Base-by-base conservation (phyloP, 2,329 filamentous ascomycete species). In the Fusarium sp. region DNA sequence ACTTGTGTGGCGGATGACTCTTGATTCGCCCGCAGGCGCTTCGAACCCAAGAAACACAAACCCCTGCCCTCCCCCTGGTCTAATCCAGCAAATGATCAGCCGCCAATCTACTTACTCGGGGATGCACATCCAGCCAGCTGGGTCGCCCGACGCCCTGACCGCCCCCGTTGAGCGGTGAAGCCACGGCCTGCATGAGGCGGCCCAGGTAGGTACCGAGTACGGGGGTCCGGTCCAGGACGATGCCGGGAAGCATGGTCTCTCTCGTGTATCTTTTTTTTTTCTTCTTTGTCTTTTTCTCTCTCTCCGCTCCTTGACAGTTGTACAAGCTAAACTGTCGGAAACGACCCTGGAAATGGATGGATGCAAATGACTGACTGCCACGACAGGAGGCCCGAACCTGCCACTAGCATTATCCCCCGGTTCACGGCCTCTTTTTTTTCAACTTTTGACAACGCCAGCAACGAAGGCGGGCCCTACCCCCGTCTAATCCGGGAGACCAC, bases 51-150 rank as follows among this genome's bases (percentile, higher is more conserved):
- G 70, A 73, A 68, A 63, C 63, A 8, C 58, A 54, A 69, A 69
- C 71, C 72, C 71, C 65, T 73, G 71, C 30, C 52, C 9, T 25
- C 11, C 33, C 50, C 62, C 27, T 30, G 27, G 40, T 74, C 64
- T 37, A 63, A 66, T 66, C 64, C 64, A 74, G 72, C 72, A 75
- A 74, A 74, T 74, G 72, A 74, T 74, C 72, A 74, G 56, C 72
- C 72, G 72, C 72, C 72, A 74, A 74, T 74, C 72, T 75, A 57
- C 62, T 60, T 60, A 50, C 45, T 52, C 17, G 27, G 56, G 38
- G 37, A 63, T 63, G 61, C 61, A 45, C 61, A 63, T 75, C 72
- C 72, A 74, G 72, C 65, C 69, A 67, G 72, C 52, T 75, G 72
- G 72, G 72, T 74, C 72, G 61, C 35, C 47, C 68, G 72, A 62